Conservation (phyloP, 768 basidiomycete genomes). For the Mycena latifolia region DNA sequence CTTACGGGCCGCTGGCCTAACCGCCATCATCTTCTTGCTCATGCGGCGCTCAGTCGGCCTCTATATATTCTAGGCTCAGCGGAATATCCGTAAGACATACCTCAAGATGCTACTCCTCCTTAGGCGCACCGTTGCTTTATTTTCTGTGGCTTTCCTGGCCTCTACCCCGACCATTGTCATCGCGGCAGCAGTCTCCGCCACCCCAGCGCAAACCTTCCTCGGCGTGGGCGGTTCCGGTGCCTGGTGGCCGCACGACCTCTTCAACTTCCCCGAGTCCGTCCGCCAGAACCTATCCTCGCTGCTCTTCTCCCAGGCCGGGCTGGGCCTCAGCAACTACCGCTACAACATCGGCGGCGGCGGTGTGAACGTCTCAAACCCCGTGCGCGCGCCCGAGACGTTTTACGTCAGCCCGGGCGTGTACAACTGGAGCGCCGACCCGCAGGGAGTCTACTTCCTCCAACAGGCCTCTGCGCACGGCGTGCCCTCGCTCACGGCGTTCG, state of each 20-base stretch:
- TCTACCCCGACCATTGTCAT: not conserved
- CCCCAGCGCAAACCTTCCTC: constrained; percentile 50
- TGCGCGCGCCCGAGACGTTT: constrained; percentile 53
- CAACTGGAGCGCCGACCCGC: constrained; percentile 53
- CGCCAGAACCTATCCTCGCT: constrained; percentile 55
- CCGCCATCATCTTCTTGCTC: too few species aligned
- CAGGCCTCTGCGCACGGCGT: constrained; percentile 52
- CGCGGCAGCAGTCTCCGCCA: constrained; percentile 44
- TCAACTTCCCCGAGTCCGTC: constrained; percentile 52
- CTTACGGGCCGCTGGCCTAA: too few species aligned
- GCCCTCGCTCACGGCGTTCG: constrained; percentile 54
- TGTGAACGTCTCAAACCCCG: constrained; percentile 54
- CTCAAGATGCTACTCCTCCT: not conserved
- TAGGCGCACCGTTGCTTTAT: not conserved
- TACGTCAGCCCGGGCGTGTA: constrained; percentile 53
- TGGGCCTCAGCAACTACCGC: constrained; percentile 57
- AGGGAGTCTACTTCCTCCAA: constrained; percentile 53
- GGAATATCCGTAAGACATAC: too few species aligned
- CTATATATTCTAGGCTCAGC: too few species aligned
- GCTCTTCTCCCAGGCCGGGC: constrained; percentile 53
- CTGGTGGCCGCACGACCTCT: constrained; percentile 62
- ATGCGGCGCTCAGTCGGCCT: too few species aligned
- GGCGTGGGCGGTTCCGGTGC: constrained; percentile 60
- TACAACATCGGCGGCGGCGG: constrained; percentile 60
- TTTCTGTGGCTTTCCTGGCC: not conserved